These are phyloP conservation scores for Blastocystis sp. DNA, from an alignment of 352 stramenopile genomes.

Conservation along the genomic window DNA sequence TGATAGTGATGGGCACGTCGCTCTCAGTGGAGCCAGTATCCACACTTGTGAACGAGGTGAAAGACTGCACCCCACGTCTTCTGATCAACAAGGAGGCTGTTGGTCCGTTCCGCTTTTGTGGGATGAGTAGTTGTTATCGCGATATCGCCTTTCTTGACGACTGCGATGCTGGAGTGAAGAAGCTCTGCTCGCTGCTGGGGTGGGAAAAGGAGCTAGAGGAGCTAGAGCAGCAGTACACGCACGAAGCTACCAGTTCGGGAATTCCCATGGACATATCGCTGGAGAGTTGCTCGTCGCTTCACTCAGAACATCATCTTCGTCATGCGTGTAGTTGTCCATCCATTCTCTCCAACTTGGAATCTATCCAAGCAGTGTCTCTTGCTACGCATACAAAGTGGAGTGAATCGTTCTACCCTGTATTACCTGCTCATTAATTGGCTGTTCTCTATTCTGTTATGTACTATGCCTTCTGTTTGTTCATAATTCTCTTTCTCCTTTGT, in stretches of 20 bases:
- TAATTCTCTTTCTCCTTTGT: background rate
- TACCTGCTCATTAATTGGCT: too few relatives aligned
- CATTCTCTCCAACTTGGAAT: background rate
- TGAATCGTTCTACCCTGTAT: too few relatives aligned
- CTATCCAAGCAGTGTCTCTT: background rate
- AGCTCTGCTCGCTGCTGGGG: slow-evolving; percentile 64
- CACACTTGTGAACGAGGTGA: slow-evolving; percentile 71
- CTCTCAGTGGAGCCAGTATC: slow-evolving; percentile 85
- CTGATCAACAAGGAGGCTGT: slow-evolving; percentile 78
- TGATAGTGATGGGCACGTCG: slow-evolving; percentile 92
- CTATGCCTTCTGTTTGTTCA: background rate
- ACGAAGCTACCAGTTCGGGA: background rate
- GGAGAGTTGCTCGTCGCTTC: background rate
- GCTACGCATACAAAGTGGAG: background rate
- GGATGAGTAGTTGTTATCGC: slow-evolving; percentile 62
- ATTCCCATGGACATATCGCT: background rate
- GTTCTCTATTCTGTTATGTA: background rate
- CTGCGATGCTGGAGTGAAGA: slow-evolving; percentile 69
- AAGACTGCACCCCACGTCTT: slow-evolving; percentile 69
- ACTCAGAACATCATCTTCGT: background rate
- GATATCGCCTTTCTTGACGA: slow-evolving; percentile 70
- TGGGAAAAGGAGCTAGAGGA: slow-evolving; percentile 61
- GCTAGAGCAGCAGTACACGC: background rate
- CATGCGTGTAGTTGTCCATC: background rate
- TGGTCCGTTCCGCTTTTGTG: slow-evolving; percentile 57